Conservation (phyloP, 129 eudicot species). For the Erigeron canadensis region DNA sequence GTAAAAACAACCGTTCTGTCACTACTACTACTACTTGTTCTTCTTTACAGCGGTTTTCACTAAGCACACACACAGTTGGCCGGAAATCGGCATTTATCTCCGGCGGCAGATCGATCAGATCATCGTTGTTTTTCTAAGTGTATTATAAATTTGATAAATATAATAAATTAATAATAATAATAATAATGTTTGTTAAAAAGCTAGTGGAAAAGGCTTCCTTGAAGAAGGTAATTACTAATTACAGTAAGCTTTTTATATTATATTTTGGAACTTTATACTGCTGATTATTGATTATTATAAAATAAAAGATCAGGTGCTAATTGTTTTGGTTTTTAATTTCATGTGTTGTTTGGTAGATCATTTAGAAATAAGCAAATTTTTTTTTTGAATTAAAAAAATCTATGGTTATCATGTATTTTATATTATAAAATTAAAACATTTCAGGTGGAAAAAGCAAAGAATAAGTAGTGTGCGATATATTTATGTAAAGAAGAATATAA, state of each 20-base stretch:
- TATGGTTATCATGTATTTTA: too few relatives aligned
- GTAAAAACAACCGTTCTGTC: conserved; percentile 42
- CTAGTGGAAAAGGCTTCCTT: conserved; percentile 83
- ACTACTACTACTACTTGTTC: neutral
- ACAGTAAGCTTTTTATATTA: too few relatives aligned
- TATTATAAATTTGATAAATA: conserved; percentile 1
- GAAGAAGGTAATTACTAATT: conserved; percentile 58
- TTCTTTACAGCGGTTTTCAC: conserved; percentile 46
- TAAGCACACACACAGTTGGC: conserved; percentile 33
- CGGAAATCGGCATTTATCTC: conserved; percentile 21
- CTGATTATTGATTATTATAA: neutral
- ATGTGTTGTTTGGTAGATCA: too few relatives aligned
- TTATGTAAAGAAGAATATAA: too few relatives aligned
- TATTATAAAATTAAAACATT: too few relatives aligned
- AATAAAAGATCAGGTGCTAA: neutral
- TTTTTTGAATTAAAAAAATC: too few relatives aligned
- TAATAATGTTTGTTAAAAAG: conserved; percentile 70
- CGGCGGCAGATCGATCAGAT: conserved; percentile 16
- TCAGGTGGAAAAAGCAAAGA: too few relatives aligned
- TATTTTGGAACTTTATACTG: neutral
- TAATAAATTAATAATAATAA: conserved; percentile 3
- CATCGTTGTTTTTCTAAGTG: neutral
- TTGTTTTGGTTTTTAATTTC: too few relatives aligned
- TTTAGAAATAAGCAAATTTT: too few relatives aligned
- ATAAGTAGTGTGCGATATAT: too few relatives aligned